A percentile compares a stretch with the other conserved stretches of the same genome.
phyloP scores from a whole-genome alignment of 192 early-diverging fungal species.

The Coemansia sp. region DNA sequence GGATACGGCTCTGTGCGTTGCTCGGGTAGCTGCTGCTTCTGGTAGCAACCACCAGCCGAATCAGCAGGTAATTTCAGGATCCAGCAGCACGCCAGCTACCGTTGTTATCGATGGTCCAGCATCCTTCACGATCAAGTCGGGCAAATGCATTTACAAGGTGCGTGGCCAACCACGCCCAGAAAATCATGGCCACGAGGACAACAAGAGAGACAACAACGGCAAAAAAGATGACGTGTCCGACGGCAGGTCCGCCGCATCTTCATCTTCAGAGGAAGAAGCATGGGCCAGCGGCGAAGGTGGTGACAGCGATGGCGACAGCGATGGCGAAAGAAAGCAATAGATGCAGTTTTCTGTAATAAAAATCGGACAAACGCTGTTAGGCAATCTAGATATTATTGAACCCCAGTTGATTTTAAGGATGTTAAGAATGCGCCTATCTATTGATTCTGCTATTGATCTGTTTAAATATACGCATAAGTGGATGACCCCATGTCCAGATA shows the following conservation, averaged over 20 bases:
- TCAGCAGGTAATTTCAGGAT: neutral
- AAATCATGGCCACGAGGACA: neutral
- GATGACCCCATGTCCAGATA: no score
- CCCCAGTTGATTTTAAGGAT: no score
- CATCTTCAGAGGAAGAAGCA: slow-evolving; percentile 11
- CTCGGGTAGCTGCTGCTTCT: slow-evolving; percentile 21
- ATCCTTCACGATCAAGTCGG: slow-evolving; percentile 28
- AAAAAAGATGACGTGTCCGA: neutral
- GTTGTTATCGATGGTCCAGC: slow-evolving; percentile 19
- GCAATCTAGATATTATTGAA: no score
- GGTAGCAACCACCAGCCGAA: slow-evolving; percentile 7
- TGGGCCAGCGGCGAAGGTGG: slow-evolving; percentile 2
- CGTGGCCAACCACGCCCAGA: neutral
- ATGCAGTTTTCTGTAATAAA: no score
- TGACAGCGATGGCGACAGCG: neutral
- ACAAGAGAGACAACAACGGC: neutral
- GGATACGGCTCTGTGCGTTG: slow-evolving; percentile 21
- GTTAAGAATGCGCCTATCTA: no score
- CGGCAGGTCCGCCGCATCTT: neutral
- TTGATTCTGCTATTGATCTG: no score
- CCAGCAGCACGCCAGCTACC: neutral
- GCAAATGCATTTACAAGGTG: slow-evolving; percentile 33
- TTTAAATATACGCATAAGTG: no score
- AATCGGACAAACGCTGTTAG: no score
- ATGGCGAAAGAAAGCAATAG: no score